These are phyloP conservation scores for Globisporangium parvum DNA, from an alignment of 352 stramenopile genomes.

Conservation along the genomic window DNA sequence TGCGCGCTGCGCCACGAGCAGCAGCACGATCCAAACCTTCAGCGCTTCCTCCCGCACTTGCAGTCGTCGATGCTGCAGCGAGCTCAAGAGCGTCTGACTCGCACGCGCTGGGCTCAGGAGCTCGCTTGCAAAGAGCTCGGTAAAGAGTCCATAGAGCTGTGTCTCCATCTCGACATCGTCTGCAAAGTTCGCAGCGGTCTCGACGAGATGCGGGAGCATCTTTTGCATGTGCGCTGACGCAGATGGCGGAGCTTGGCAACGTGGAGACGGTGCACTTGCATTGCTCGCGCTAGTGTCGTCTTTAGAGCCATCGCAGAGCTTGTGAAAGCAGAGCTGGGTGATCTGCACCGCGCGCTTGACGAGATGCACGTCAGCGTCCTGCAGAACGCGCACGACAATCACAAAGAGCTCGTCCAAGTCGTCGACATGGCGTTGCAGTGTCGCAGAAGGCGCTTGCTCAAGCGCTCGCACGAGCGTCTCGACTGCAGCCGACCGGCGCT, in stretches of 20 bases:
- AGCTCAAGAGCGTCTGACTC: constrained; percentile 23
- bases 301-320: constrained; percentile 17
- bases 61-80: constrained; percentile 38
- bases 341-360: constrained; percentile 67
- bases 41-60: constrained; percentile 61
- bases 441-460: constrained; percentile 24
- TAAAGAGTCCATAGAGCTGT: constrained; percentile 26
- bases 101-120: constrained; percentile 16
- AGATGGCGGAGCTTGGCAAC: neutral
- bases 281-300: neutral
- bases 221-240: constrained; percentile 23
- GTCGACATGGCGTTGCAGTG: constrained; percentile 13
- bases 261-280: neutral
- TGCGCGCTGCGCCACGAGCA: constrained; percentile 28
- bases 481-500: constrained; percentile 47
- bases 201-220: constrained; percentile 40
- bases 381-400: constrained; percentile 40
- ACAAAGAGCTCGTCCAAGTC: constrained; percentile 35
- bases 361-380: constrained; percentile 59
- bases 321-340: constrained; percentile 41
- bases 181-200: constrained; percentile 45
- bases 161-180: constrained; percentile 48
- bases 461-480: constrained; percentile 42
- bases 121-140: constrained; percentile 26
- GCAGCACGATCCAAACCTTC: constrained; percentile 47